Evolutionary conservation across 2,329 filamentous ascomycete species (phyloP).

Genomic region (Curvularia spicifera): DNA sequence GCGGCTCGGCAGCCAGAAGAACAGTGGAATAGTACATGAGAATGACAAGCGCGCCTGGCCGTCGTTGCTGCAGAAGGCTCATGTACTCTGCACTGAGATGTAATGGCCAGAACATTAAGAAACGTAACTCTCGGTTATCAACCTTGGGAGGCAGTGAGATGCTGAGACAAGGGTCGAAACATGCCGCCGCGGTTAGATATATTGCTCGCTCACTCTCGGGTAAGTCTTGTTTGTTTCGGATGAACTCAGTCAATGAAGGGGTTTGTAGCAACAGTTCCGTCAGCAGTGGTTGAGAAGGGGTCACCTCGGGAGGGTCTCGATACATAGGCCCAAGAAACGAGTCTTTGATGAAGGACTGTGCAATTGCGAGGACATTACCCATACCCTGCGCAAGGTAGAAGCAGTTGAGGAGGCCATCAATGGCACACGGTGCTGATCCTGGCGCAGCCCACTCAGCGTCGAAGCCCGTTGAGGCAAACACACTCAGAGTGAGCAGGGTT

Average conservation of each 20-base stretch:
- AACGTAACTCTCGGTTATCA: conserved; percentile 46
- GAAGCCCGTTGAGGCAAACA: conserved; percentile 41
- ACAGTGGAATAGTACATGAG: conserved; percentile 50
- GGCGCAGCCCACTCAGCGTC: conserved; percentile 24
- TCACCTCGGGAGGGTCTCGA: conserved; percentile 25
- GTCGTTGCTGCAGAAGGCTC: conserved; percentile 36
- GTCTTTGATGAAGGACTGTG: conserved; percentile 25
- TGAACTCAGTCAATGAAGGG: conserved; percentile 27
- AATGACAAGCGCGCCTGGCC: conserved; percentile 47
- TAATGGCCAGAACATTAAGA: conserved; percentile 49
- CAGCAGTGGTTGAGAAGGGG: conserved; percentile 39
- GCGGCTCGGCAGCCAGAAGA: conserved; percentile 42
- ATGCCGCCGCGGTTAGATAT: conserved; percentile 25
- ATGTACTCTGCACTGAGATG: conserved; percentile 44
- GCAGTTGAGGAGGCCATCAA: conserved; percentile 44
- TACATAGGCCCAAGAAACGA: conserved; percentile 38
- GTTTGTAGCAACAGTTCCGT: conserved; percentile 29
- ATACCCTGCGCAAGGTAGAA: conserved; percentile 48
- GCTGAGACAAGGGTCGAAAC: conserved; percentile 31
- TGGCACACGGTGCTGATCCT: conserved; percentile 18
- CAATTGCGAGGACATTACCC: conserved; percentile 36
- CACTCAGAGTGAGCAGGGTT: conserved; percentile 38
- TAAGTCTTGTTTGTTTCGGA: conserved; percentile 31
- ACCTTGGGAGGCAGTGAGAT: conserved; percentile 30
- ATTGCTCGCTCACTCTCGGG: conserved; percentile 24